These are phyloP conservation scores for Coemansia sp. DNA, from an alignment of 192 early-diverging fungal genomes.

Conservation along the genomic window DNA sequence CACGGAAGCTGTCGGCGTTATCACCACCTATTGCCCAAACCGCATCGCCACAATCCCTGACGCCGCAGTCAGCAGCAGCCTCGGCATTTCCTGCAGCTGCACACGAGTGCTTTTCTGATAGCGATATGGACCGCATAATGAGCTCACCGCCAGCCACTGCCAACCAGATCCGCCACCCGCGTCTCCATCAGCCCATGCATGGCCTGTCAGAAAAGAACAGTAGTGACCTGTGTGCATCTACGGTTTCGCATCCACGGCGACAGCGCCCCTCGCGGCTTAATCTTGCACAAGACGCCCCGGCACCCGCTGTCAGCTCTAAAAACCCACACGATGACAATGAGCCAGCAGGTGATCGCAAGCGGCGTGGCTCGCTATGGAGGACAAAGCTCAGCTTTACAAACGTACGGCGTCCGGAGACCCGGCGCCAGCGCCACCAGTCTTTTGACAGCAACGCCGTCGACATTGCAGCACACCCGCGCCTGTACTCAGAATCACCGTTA, in stretches of 20 bases:
- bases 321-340: not conserved
- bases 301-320: no score
- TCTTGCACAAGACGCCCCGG: slow-evolving; percentile 2
- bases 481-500: slow-evolving; percentile 41
- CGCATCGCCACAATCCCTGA: slow-evolving; percentile 17
- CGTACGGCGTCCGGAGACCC: slow-evolving; percentile 40
- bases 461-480: slow-evolving; percentile 32
- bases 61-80: slow-evolving; percentile 17
- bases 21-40: slow-evolving; percentile 13
- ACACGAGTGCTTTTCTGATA: slow-evolving; percentile 17
- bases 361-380: slow-evolving; percentile 43
- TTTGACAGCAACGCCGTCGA: slow-evolving; percentile 46
- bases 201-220: not conserved
- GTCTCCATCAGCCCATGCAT: not conserved
- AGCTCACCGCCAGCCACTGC: slow-evolving; percentile 9
- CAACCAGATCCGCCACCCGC: slow-evolving; percentile 5
- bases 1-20: slow-evolving; percentile 27
- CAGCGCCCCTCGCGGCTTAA: slow-evolving; percentile 20
- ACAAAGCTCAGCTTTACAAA: slow-evolving; percentile 50
- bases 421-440: slow-evolving; percentile 42
- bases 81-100: slow-evolving; percentile 14
- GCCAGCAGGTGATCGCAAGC: slow-evolving; percentile 23
- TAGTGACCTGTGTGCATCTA: not conserved
- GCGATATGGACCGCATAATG: slow-evolving; percentile 3
- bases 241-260: slow-evolving; percentile 4